phyloP scores from a whole-genome alignment of 75 land plant genomes.

The Sequoiadendron giganteum region DNA sequence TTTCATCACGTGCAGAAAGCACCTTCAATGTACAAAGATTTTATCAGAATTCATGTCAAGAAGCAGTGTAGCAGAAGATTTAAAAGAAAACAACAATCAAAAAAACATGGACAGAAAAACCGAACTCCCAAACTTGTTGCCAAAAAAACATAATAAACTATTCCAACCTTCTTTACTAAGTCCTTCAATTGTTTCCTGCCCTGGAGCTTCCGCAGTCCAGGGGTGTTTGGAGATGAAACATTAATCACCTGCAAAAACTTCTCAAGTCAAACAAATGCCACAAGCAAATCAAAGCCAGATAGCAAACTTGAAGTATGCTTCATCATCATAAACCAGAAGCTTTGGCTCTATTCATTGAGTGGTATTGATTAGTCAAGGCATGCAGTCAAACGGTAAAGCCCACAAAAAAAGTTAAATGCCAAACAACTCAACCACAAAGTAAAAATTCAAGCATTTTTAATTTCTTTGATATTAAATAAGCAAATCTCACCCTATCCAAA shows the following conservation, averaged over 20 bases:
- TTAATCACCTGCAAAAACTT: slow-evolving; percentile 74
- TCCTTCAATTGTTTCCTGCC: slow-evolving; percentile 97
- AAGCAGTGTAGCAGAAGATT: neutral
- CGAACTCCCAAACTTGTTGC: neutral
- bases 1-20: slow-evolving; percentile 98
- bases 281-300: neutral
- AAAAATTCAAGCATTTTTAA: neutral
- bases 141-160: neutral
- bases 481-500: neutral
- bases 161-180: slow-evolving; percentile 84
- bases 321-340: neutral
- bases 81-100: neutral
- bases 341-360: neutral
- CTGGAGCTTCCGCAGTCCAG: slow-evolving; percentile 92
- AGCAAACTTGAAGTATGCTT: neutral
- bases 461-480: neutral
- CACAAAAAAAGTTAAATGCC: neutral
- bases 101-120: slow-evolving; percentile 1
- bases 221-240: slow-evolving; percentile 97
- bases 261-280: neutral
- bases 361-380: neutral
- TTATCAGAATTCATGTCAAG: slow-evolving; percentile 3
- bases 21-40: slow-evolving; percentile 47
- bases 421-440: neutral
- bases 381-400: neutral